Conservation (phyloP, 1,284 basidiomycete genomes). For the Meira nashicola region DNA sequence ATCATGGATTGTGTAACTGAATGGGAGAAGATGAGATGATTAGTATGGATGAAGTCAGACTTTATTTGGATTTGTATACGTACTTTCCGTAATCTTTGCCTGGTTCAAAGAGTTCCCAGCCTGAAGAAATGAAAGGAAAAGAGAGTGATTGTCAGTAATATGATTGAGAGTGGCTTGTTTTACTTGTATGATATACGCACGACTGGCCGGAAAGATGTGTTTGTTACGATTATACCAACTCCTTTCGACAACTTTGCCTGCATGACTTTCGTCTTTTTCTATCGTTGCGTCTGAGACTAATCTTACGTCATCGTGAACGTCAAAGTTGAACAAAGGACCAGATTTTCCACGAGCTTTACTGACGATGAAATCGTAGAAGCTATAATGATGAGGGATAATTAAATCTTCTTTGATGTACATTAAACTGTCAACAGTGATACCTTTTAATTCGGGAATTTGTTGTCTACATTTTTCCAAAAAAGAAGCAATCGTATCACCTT, state of each 20-base stretch:
- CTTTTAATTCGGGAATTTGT: conserved; percentile 85
- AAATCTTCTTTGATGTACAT: conserved; percentile 83
- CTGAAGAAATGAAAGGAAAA: conserved; percentile 9
- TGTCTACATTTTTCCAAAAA: conserved; percentile 89
- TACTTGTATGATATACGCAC: conserved; percentile 12
- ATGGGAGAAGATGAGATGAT: not conserved
- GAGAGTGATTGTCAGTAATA: not conserved
- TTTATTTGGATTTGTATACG: not conserved
- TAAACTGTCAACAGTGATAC: conserved; percentile 85
- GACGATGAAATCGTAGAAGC: conserved; percentile 96
- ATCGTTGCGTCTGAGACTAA: conserved; percentile 88
- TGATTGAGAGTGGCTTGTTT: not conserved
- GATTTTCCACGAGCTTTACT: conserved; percentile 98
- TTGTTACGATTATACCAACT: conserved; percentile 95
- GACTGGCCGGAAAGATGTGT: conserved; percentile 84
- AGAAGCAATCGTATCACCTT: conserved; percentile 83
- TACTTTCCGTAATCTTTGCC: conserved; percentile 44
- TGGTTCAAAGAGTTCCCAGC: conserved; percentile 47
- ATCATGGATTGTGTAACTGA: conserved; percentile 2
- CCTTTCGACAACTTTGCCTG: conserved; percentile 91
- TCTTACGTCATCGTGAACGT: conserved; percentile 96
- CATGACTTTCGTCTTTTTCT: conserved; percentile 98
- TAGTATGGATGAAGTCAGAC: not conserved
- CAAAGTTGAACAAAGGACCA: conserved; percentile 95
- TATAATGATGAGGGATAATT: conserved; percentile 69